These are phyloP conservation scores for Aspergillus diversus DNA, from an alignment of 495 filamentous ascomycete genomes.

Conservation along the genomic window DNA sequence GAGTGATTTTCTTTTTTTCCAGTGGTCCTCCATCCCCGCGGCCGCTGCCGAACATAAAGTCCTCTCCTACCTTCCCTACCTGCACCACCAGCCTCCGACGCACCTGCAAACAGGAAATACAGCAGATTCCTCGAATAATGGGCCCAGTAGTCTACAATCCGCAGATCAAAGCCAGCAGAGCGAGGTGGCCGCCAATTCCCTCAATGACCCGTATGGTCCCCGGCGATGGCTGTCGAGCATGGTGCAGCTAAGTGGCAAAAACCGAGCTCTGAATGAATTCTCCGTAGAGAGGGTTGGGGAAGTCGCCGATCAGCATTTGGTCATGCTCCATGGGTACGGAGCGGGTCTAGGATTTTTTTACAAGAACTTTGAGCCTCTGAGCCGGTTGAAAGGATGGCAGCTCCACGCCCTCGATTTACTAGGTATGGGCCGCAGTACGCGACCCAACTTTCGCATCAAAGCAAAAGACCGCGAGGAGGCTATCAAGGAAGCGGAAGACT, in stretches of 20 bases:
- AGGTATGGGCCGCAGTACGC: slow-evolving; percentile 88
- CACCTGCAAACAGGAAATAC: slow-evolving; percentile 67
- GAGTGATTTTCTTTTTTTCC: slow-evolving; percentile 15
- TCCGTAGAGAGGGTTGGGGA: slow-evolving; percentile 84
- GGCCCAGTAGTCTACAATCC: slow-evolving; percentile 43
- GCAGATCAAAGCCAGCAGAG: slow-evolving; percentile 44
- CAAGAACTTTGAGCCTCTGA: slow-evolving; percentile 90
- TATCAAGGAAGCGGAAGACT: slow-evolving; percentile 88
- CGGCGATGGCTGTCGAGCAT: slow-evolving; percentile 84
- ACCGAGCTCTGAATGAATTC: slow-evolving; percentile 91
- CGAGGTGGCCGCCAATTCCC: slow-evolving; percentile 48
- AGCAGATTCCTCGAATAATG: slow-evolving; percentile 42
- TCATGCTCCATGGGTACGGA: slow-evolving; percentile 97
- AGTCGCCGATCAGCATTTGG: slow-evolving; percentile 76
- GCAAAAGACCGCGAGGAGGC: slow-evolving; percentile 80
- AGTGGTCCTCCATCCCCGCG: slow-evolving; percentile 85
- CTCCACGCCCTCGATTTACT: slow-evolving; percentile 90
- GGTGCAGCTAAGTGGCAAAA: slow-evolving; percentile 80
- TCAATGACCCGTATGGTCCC: slow-evolving; percentile 81
- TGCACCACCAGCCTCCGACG: slow-evolving; percentile 72
- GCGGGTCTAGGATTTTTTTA: slow-evolving; percentile 97
- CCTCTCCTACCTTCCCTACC: slow-evolving; percentile 82
- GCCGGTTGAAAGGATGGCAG: slow-evolving; percentile 78
- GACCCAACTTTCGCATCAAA: slow-evolving; percentile 81
- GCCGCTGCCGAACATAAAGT: slow-evolving; percentile 89